phyloP scores from a whole-genome alignment of 2,329 filamentous ascomycete species.

The Akanthomyces muscarius region DNA sequence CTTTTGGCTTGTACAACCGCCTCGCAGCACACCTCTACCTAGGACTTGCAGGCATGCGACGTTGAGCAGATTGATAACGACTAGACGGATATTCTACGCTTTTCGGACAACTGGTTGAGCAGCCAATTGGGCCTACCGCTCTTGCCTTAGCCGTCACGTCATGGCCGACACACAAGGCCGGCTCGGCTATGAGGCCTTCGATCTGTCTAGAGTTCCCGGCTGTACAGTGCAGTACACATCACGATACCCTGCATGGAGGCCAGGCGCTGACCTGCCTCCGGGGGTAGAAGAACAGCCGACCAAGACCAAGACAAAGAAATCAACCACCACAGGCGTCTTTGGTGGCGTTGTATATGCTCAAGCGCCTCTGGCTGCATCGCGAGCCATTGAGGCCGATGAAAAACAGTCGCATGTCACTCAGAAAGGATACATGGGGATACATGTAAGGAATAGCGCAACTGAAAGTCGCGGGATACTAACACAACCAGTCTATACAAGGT shows the following conservation, averaged over 20 bases:
- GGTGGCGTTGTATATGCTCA: constrained; percentile 37
- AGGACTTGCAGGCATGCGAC: too few species aligned
- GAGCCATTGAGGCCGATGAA: constrained; percentile 32
- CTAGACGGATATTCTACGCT: too few species aligned
- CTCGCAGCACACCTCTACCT: too few species aligned
- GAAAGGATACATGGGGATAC: constrained; percentile 30
- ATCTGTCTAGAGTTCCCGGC: background rate
- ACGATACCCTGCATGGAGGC: background rate
- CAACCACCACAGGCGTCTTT: constrained; percentile 27
- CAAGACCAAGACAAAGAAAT: constrained; percentile 2
- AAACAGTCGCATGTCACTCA: constrained; percentile 10
- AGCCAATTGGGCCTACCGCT: background rate
- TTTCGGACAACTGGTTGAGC: background rate
- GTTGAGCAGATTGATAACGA: too few species aligned
- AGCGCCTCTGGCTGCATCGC: constrained; percentile 34
- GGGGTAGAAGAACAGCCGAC: constrained; percentile 9
- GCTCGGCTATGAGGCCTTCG: constrained; percentile 14
- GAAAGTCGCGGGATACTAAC: background rate
- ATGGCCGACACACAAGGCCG: background rate
- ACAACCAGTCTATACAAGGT: constrained; percentile 48
- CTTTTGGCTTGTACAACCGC: too few species aligned
- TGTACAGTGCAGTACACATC: constrained; percentile 1
- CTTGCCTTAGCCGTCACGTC: background rate
- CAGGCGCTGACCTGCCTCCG: background rate
- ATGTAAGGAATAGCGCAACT: constrained; percentile 30